Conservation (phyloP, 768 basidiomycete genomes). For the Pisolithus sp. region DNA sequence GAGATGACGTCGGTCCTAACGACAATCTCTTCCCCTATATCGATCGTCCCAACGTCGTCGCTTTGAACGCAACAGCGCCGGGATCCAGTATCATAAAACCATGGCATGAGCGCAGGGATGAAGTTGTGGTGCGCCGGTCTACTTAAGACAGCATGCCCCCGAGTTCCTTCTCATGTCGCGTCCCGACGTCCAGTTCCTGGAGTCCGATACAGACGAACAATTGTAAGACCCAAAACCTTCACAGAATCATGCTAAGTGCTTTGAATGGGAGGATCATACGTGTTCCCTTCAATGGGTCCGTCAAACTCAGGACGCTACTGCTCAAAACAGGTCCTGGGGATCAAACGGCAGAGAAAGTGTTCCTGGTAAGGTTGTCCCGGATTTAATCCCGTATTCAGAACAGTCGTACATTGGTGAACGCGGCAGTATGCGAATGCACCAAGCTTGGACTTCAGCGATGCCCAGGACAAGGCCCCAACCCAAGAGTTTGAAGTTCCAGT, state of each 20-base stretch:
- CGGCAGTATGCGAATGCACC: conserved; percentile 69
- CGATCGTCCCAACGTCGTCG: conserved; percentile 74
- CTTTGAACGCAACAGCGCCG: conserved; percentile 56
- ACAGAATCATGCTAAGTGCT: conserved; percentile 3
- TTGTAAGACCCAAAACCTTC: conserved; percentile 43
- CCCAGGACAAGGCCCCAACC: conserved; percentile 50
- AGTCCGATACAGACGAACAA: conserved; percentile 90
- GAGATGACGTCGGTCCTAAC: conserved; percentile 42
- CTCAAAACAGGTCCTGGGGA: conserved; percentile 79
- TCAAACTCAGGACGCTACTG: conserved; percentile 76
- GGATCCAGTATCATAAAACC: conserved; percentile 72
- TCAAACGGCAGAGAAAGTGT: conserved; percentile 68
- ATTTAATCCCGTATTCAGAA: neutral
- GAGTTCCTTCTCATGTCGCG: conserved; percentile 1
- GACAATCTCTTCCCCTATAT: conserved; percentile 73
- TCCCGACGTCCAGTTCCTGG: conserved; percentile 50
- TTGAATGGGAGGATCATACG: conserved; percentile 59
- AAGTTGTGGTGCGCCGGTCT: conserved; percentile 47
- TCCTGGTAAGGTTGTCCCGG: conserved; percentile 45
- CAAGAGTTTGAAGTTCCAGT: conserved; percentile 71
- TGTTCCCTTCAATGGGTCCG: conserved; percentile 82
- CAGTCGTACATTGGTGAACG: neutral
- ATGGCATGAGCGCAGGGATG: conserved; percentile 74
- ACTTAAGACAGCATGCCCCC: neutral
- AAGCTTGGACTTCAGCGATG: conserved; percentile 77